Percentiles rank a stretch among this genome's conserved stretches.
Conservation (phyloP, 23 red algal species). For the Gracilaria domingensis region DNA sequence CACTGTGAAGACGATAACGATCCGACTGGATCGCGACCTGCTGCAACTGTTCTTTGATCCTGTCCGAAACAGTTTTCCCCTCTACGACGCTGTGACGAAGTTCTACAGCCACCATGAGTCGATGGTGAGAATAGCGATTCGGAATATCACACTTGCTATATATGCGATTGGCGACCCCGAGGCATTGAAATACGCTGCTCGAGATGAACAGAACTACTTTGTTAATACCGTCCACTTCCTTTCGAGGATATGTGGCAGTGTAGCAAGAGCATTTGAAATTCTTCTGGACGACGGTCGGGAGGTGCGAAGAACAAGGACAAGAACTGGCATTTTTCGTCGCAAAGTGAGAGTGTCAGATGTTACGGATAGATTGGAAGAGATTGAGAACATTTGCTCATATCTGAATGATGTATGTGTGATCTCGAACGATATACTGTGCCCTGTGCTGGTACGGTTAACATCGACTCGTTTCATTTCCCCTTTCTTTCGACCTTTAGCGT, state of each 20-base stretch:
- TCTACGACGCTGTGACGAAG: conserved; percentile 44
- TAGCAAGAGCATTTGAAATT: conserved; percentile 62
- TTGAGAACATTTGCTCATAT: conserved; percentile 68
- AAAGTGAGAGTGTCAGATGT: conserved; percentile 56
- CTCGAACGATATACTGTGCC: conserved; percentile 20
- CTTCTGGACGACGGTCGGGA: conserved; percentile 69
- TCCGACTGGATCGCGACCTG: conserved; percentile 49
- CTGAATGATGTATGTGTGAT: conserved; percentile 52
- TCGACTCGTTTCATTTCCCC: conserved; percentile 33
- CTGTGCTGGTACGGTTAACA: conserved; percentile 15
- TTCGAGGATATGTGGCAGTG: conserved; percentile 51
- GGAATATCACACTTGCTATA: conserved; percentile 69
- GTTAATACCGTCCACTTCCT: conserved; percentile 31
- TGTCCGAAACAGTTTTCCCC: conserved; percentile 33
- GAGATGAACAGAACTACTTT: conserved; percentile 52
- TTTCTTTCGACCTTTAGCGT: conserved; percentile 72
- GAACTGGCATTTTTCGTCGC: conserved; percentile 58
- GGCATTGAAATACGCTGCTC: conserved; percentile 38
- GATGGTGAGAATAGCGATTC: conserved; percentile 77
- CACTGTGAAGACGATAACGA: conserved; percentile 60
- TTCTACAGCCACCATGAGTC: conserved; percentile 66
- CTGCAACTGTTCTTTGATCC: conserved; percentile 85
- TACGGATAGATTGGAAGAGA: conserved; percentile 53
- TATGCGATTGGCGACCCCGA: conserved; percentile 46
- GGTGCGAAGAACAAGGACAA: conserved; percentile 45